Evolutionary conservation across 202 grass and related monocot species (phyloP).

Genomic region (Schoenoplectus tabernaemontani): DNA sequence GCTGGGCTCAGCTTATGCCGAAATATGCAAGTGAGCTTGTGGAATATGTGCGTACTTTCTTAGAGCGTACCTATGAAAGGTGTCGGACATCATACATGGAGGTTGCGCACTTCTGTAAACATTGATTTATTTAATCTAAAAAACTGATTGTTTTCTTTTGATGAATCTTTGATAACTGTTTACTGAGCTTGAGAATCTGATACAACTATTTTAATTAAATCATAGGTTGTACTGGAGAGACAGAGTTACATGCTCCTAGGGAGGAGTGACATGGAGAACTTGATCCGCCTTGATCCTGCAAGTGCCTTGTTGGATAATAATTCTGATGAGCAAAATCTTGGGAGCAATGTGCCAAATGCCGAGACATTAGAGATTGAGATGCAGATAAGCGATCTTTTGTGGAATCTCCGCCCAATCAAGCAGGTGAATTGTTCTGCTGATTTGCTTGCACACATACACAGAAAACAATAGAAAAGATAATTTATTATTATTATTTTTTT

Average conservation of each 20-base stretch:
- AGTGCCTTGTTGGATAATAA: slow-evolving; percentile 60
- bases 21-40: slow-evolving; percentile 92
- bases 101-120: slow-evolving; percentile 27
- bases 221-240: slow-evolving; percentile 89
- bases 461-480: background rate
- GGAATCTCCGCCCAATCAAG: slow-evolving; percentile 83
- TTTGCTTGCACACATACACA: too few species aligned
- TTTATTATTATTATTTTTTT: too few species aligned
- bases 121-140: background rate
- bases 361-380: slow-evolving; percentile 74
- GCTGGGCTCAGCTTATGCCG: slow-evolving; percentile 89
- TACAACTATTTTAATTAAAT: background rate
- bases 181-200: background rate
- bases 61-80: slow-evolving; percentile 93
- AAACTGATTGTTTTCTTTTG: background rate
- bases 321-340: slow-evolving; percentile 31
- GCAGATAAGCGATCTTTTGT: slow-evolving; percentile 79
- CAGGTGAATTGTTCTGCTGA: slow-evolving; percentile 45
- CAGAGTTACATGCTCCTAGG: slow-evolving; percentile 95
- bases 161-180: background rate
- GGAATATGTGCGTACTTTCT: slow-evolving; percentile 87
- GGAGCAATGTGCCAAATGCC: slow-evolving; percentile 39
- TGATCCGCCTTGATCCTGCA: slow-evolving; percentile 78
- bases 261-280: slow-evolving; percentile 87
- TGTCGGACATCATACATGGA: slow-evolving; percentile 94